phyloP scores from a whole-genome alignment of 805 yeast species.

The Pichia cephalocereana region DNA sequence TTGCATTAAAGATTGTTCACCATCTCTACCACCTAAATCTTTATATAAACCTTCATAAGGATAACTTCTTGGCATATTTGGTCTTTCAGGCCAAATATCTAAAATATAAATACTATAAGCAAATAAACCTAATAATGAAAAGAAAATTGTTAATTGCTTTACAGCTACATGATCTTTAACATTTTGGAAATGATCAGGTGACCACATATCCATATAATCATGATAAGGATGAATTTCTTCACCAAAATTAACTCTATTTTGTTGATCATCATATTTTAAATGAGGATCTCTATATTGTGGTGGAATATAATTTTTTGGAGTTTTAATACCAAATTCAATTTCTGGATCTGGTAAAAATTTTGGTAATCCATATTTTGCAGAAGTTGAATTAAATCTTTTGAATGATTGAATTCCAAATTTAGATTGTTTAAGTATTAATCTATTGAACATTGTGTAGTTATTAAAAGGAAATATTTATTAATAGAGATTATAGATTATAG shows the following conservation, averaged over 20 bases:
- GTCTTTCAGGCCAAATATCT: conserved; percentile 53
- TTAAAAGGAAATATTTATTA: too few species aligned
- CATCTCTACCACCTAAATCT: conserved; percentile 57
- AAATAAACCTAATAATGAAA: conserved; percentile 37
- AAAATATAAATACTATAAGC: conserved; percentile 38
- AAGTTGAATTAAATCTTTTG: conserved; percentile 9
- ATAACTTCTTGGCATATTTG: conserved; percentile 67
- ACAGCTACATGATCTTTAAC: conserved; percentile 56
- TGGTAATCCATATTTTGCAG: conserved; percentile 19
- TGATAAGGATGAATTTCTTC: conserved; percentile 66
- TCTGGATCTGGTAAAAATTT: conserved; percentile 22
- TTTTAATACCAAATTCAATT: conserved; percentile 41
- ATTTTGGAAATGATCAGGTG: conserved; percentile 64
- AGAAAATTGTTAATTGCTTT: conserved; percentile 46
- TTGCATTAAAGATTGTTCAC: conserved; percentile 33
- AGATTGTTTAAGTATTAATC: conserved; percentile 3
- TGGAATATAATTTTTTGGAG: conserved; percentile 44
- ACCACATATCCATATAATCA: conserved; percentile 75
- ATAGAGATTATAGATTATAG: too few species aligned
- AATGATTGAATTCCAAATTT: conserved; percentile 3
- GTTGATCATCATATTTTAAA: conserved; percentile 67
- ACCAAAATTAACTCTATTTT: conserved; percentile 67
- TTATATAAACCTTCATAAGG: conserved; percentile 70
- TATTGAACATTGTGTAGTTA: background rate
- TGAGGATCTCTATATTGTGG: conserved; percentile 62